These are phyloP conservation scores for Aphanomyces astaci DNA, from an alignment of 352 stramenopile genomes.

Conservation along the genomic window DNA sequence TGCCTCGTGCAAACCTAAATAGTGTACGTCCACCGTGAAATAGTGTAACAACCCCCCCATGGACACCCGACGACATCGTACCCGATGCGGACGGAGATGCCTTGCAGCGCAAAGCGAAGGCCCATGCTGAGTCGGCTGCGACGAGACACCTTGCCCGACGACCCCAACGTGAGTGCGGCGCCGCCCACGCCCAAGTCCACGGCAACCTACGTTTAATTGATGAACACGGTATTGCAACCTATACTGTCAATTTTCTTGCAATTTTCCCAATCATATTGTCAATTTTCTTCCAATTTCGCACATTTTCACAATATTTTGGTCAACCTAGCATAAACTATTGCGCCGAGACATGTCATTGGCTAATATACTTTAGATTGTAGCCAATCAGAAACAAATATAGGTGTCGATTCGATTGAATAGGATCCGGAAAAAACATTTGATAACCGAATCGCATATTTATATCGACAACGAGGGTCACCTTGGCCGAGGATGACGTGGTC, in stretches of 20 bases:
- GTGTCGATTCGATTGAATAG: too few relatives aligned
- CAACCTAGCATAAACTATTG: background rate
- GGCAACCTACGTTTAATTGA: background rate
- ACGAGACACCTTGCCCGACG: conserved; percentile 19
- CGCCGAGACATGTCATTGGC: too few relatives aligned
- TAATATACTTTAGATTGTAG: too few relatives aligned
- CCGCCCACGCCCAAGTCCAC: conserved; percentile 2
- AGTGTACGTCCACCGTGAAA: too few relatives aligned
- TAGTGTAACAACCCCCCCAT: conserved; percentile 29
- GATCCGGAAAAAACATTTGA: too few relatives aligned
- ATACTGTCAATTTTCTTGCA: too few relatives aligned
- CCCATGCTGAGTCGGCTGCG: conserved; percentile 16
- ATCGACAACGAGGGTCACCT: too few relatives aligned
- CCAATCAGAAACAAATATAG: too few relatives aligned
- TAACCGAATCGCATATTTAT: too few relatives aligned
- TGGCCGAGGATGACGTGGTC: conserved; percentile 9
- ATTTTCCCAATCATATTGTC: too few relatives aligned
- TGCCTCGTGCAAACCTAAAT: conserved; percentile 68
- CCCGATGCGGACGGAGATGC: conserved; percentile 18
- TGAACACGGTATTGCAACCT: background rate
- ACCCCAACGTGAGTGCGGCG: background rate
- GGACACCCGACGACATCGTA: background rate
- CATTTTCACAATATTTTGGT: too few relatives aligned
- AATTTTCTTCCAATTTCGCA: too few relatives aligned
- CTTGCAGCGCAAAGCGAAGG: conserved; percentile 15